Percentiles rank a stretch among this genome's conserved stretches.
phyloP scores from a whole-genome alignment of 257 asterid genomes.

The Scutellaria galericulata region DNA sequence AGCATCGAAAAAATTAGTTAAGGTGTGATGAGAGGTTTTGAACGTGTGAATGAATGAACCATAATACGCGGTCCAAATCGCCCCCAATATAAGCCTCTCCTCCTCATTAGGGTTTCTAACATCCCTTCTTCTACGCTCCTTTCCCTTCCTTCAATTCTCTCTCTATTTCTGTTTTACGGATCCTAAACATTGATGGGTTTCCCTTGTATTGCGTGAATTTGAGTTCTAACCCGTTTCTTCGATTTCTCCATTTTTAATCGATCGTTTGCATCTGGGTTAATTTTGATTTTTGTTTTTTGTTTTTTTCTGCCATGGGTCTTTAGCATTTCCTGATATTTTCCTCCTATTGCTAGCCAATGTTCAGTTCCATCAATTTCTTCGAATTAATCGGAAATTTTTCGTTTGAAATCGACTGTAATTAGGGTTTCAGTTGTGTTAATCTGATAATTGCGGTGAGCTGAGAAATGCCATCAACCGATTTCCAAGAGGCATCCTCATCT shows the following conservation, averaged over 20 bases:
- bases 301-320: constrained; percentile 9
- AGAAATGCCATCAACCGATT: constrained; percentile 85
- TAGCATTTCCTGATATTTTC: constrained; percentile 12
- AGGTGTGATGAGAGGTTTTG: constrained; percentile 33
- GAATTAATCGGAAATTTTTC: not conserved
- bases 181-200: not conserved
- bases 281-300: not conserved
- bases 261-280: constrained; percentile 15
- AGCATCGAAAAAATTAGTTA: constrained; percentile 13
- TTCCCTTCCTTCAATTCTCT: not conserved
- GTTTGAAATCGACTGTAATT: not conserved
- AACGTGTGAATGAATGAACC: constrained; percentile 38
- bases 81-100: constrained; percentile 64
- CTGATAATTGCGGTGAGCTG: constrained; percentile 21
- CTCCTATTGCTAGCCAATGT: not conserved
- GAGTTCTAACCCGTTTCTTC: constrained; percentile 8
- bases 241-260: constrained; percentile 10
- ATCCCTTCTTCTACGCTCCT: constrained; percentile 34
- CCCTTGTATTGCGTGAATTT: constrained; percentile 6
- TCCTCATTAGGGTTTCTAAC: constrained; percentile 60
- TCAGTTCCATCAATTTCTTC: not conserved
- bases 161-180: not conserved
- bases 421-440: no score
- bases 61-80: constrained; percentile 70
- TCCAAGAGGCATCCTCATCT: constrained; percentile 67